phyloP scores from a whole-genome alignment of 2,329 filamentous ascomycete genomes.

The Monilinia polystroma region DNA sequence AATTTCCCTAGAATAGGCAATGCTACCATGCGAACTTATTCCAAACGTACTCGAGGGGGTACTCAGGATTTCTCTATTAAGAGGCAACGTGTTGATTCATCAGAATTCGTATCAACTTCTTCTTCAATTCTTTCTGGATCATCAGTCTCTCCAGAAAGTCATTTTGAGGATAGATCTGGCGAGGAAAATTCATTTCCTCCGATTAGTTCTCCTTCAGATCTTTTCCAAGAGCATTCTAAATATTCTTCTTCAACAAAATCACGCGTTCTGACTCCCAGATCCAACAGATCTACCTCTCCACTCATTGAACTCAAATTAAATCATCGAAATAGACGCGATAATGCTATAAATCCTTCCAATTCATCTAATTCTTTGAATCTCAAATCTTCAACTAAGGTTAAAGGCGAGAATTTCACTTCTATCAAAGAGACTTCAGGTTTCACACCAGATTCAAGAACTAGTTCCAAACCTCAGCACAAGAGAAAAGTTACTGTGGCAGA shows the following conservation, averaged over 20 bases:
- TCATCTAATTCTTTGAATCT: background rate
- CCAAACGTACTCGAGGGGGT: conserved; percentile 20
- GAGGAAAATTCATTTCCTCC: background rate
- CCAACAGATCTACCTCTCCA: background rate
- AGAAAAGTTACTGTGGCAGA: too few species aligned
- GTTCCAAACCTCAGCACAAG: background rate
- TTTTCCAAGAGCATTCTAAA: background rate
- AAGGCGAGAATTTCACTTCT: background rate
- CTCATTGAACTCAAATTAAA: background rate
- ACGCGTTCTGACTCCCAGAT: background rate
- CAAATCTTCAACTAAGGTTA: conserved; percentile 3
- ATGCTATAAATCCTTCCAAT: background rate
- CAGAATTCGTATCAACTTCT: conserved; percentile 8
- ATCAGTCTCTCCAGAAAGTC: background rate
- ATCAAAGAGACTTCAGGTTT: background rate
- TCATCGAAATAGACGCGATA: conserved; percentile 19
- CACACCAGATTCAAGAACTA: background rate
- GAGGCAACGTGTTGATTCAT: conserved; percentile 27
- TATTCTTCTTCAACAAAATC: background rate
- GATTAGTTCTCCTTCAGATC: background rate
- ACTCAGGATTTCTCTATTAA: conserved; percentile 21
- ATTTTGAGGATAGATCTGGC: background rate
- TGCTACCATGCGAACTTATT: conserved; percentile 23
- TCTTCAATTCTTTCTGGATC: background rate
- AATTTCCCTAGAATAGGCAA: conserved; percentile 9